These are phyloP conservation scores for Malbranchea cinnamomea DNA, from an alignment of 2,329 filamentous ascomycete genomes.

Conservation along the genomic window DNA sequence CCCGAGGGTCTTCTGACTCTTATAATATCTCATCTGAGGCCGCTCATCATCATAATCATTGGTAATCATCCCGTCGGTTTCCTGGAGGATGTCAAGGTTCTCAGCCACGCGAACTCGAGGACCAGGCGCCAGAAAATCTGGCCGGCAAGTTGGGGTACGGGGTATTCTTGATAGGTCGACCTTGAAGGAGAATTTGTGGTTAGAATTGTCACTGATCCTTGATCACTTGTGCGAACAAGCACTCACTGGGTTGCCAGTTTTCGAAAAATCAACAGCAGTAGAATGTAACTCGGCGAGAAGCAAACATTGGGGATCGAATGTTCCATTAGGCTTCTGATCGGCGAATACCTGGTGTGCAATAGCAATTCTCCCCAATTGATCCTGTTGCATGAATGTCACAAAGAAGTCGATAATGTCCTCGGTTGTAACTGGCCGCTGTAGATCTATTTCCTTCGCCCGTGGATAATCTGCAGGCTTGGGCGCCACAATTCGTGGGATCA, in stretches of 20 bases:
- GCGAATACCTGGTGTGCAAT: constrained; percentile 49
- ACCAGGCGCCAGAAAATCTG: constrained; percentile 40
- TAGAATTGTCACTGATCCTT: constrained; percentile 30
- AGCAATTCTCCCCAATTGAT: constrained; percentile 52
- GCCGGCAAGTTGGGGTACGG: constrained; percentile 17
- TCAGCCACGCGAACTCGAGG: constrained; percentile 30
- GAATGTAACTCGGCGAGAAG: constrained; percentile 50
- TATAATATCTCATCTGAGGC: constrained; percentile 43
- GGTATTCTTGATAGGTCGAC: constrained; percentile 10
- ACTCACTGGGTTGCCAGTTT: constrained; percentile 47
- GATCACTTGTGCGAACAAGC: constrained; percentile 20
- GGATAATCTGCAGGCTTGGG: constrained; percentile 54
- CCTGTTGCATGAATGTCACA: constrained; percentile 57
- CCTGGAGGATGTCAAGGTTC: constrained; percentile 20
- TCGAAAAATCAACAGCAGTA: constrained; percentile 60
- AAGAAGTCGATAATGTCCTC: constrained; percentile 69
- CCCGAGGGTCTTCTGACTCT: constrained; percentile 53
- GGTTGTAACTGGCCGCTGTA: constrained; percentile 44
- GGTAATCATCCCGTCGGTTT: constrained; percentile 33
- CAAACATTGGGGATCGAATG: constrained; percentile 36
- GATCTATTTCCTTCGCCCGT: constrained; percentile 38
- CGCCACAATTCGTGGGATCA: too few relatives aligned
- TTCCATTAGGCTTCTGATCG: constrained; percentile 41
- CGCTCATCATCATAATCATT: constrained; percentile 34
- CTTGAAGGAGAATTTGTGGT: constrained; percentile 4